Conservation (phyloP, 1,284 basidiomycete species). For the Veloporphyrellus conicus region DNA sequence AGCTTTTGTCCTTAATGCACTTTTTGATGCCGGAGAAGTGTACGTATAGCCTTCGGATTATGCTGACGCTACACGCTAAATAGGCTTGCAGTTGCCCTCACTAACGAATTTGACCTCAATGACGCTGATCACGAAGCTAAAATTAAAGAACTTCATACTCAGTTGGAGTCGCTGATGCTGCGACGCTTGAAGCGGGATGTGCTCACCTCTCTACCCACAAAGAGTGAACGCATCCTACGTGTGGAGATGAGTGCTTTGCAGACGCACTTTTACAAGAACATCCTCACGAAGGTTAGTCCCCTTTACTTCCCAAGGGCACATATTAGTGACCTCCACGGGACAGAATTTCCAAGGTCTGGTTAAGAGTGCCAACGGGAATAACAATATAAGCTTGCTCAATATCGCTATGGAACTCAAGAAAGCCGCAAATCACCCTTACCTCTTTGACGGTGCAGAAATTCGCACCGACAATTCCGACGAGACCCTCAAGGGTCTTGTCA, state of each 20-base stretch:
- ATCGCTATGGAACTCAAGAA: slow-evolving; percentile 98
- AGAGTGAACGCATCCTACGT: slow-evolving; percentile 95
- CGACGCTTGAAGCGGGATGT: slow-evolving; percentile 95
- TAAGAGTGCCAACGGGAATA: slow-evolving; percentile 80
- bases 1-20: slow-evolving; percentile 95
- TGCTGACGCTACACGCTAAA: slow-evolving; percentile 7
- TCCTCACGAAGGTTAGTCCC: slow-evolving; percentile 77
- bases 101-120: slow-evolving; percentile 91
- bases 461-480: slow-evolving; percentile 77
- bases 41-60: slow-evolving; percentile 37
- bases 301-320: not conserved
- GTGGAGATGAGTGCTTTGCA: slow-evolving; percentile 98
- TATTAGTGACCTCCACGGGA: slow-evolving; percentile 6
- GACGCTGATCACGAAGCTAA: slow-evolving; percentile 91
- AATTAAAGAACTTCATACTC: slow-evolving; percentile 92
- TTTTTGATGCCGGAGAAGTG: slow-evolving; percentile 99
- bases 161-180: slow-evolving; percentile 93
- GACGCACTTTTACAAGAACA: slow-evolving; percentile 99
- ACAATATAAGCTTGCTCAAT: slow-evolving; percentile 89
- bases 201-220: slow-evolving; percentile 94
- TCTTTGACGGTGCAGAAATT: slow-evolving; percentile 94
- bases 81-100: slow-evolving; percentile 59
- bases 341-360: slow-evolving; percentile 92
- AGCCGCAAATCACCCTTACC: slow-evolving; percentile 95
- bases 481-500: slow-evolving; percentile 90